Conservation (phyloP, 2,329 filamentous ascomycete genomes). For the Tolypocladium tundrense region DNA sequence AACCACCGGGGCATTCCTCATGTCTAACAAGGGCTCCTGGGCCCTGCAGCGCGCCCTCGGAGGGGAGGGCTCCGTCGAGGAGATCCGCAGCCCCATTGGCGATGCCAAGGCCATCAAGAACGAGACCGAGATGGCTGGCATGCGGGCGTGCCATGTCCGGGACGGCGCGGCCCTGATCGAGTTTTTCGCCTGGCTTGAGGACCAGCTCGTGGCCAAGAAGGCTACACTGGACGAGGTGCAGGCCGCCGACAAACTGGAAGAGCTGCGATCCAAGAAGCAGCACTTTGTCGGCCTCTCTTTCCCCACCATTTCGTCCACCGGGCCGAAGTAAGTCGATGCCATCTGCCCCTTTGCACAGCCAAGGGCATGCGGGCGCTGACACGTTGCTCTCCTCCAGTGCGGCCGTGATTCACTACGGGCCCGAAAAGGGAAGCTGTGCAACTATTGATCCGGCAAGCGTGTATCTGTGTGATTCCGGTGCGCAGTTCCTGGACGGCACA, state of each 20-base stretch:
- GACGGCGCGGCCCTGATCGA: constrained; percentile 85
- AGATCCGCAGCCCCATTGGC: constrained; percentile 74
- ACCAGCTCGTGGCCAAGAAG: constrained; percentile 69
- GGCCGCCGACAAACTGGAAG: constrained; percentile 84
- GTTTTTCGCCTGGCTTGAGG: constrained; percentile 94
- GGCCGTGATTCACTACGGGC: constrained; percentile 92
- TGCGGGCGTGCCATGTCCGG: constrained; percentile 87
- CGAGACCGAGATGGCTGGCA: constrained; percentile 76
- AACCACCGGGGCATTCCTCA: constrained; percentile 56
- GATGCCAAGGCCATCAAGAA: constrained; percentile 96
- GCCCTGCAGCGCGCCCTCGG: constrained; percentile 79
- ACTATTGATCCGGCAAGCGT: constrained; percentile 74
- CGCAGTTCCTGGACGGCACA: constrained; percentile 91
- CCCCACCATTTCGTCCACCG: constrained; percentile 90
- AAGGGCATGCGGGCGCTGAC: background rate
- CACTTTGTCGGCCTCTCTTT: constrained; percentile 88
- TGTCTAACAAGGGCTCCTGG: constrained; percentile 89
- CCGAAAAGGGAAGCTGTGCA: constrained; percentile 72
- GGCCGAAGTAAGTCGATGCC: constrained; percentile 47
- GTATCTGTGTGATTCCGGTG: constrained; percentile 94
- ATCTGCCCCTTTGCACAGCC: background rate
- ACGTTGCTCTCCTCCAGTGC: constrained; percentile 44
- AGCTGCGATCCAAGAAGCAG: constrained; percentile 55
- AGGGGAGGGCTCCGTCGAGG: constrained; percentile 75
- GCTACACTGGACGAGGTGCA: constrained; percentile 74